These are phyloP conservation scores for Cryptococcus depauperatus DNA, from an alignment of 1,284 basidiomycete species.

Conservation along the genomic window DNA sequence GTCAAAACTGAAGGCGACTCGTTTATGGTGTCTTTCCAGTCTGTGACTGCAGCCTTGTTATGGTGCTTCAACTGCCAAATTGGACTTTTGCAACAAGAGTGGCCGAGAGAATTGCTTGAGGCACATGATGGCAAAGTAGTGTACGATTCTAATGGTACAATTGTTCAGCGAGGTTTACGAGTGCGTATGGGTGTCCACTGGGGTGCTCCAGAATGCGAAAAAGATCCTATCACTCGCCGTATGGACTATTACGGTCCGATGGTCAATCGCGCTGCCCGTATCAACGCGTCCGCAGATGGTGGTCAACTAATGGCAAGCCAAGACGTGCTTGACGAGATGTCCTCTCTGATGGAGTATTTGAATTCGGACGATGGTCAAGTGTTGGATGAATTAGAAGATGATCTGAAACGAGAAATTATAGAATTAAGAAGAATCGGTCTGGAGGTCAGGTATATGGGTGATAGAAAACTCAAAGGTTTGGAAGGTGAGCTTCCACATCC, in stretches of 20 bases:
- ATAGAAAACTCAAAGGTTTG: constrained; percentile 86
- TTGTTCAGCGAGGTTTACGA: constrained; percentile 81
- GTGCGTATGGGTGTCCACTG: constrained; percentile 98
- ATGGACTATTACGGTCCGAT: constrained; percentile 98
- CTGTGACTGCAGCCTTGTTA: constrained; percentile 74
- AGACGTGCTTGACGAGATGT: constrained; percentile 80
- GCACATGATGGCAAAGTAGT: constrained; percentile 84
- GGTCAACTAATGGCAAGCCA: constrained; percentile 92
- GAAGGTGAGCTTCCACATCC: constrained; percentile 49
- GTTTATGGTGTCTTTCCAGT: constrained; percentile 97
- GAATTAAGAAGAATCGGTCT: constrained; percentile 61
- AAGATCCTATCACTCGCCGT: constrained; percentile 84
- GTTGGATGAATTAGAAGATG: constrained; percentile 35
- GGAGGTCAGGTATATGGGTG: constrained; percentile 65
- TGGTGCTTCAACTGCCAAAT: constrained; percentile 89
- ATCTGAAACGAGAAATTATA: constrained; percentile 42
- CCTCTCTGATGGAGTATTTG: constrained; percentile 43
- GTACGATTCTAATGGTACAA: constrained; percentile 58
- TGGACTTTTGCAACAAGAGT: constrained; percentile 73
- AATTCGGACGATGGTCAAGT: constrained; percentile 49
- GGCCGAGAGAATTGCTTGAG: constrained; percentile 92
- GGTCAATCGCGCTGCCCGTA: constrained; percentile 85
- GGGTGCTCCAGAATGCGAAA: constrained; percentile 82
- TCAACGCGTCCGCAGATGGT: constrained; percentile 75
- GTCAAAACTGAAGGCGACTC: constrained; percentile 99